Base-by-base conservation (phyloP, 176 grass and related monocot species). In the Pontederia crassipes region DNA sequence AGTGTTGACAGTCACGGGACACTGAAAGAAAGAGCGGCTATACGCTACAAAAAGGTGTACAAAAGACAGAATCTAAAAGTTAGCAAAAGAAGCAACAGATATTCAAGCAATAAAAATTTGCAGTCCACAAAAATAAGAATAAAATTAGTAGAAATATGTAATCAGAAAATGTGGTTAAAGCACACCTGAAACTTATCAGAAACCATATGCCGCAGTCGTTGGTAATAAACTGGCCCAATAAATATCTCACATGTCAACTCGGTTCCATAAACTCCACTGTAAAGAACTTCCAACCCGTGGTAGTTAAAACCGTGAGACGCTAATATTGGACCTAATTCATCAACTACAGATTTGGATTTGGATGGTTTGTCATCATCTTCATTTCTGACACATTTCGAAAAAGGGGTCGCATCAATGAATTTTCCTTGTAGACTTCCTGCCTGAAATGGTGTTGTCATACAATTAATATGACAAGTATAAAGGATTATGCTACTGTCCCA, bases 201-300 rank as follows among this genome's bases (percentile, higher is more conserved):
- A 62, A 96, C 92, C 92, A 96, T 96, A 79, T 96, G 92, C 53
- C 92, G 78, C 72, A 96, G 92, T 60, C 92, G 87, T 58, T 96
- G 92, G 57, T 96, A 96, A 76, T 96, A 96, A 75, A 96, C 92
- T 48, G 92, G 92, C 52, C 92, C 92, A 59, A 96, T 78, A 63
- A 96, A 96, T 64, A 96, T 96, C 76, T 82, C 92, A 70, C 73
- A 96, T 13, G 48, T 51, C 65, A 90, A 47, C 71, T 90, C 81
- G 29, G 76, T 90, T 59, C 92, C 92, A 73, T 85, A 87, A 61
- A 96, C 63, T 72, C 92, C 92, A 67, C 83, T 96, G 63, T 96
- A 89, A 18, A 96, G 54, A n/a, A 80, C 73, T 66, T 96, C 92
- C 17, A 75, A 67, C 52, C 92, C 92, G 67, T 90, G 92, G 64